phyloP scores from a whole-genome alignment of 495 filamentous ascomycete genomes.

The Corynascus novoguineensis region DNA sequence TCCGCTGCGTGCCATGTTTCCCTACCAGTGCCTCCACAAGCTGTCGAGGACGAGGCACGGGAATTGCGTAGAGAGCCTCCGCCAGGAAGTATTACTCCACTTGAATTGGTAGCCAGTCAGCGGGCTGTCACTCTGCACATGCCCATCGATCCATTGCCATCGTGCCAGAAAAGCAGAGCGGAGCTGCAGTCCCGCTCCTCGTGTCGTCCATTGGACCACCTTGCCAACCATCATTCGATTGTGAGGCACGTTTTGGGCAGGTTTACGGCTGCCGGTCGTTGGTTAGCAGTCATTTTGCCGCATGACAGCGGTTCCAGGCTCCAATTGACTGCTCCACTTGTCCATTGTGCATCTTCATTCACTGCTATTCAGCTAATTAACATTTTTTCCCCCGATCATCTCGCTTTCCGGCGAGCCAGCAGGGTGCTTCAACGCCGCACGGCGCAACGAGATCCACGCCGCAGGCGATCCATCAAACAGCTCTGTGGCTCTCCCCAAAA shows the following conservation, averaged over 20 bases:
- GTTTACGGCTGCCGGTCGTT: not conserved
- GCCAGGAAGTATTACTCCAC: not conserved
- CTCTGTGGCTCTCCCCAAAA: not conserved
- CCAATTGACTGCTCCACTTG: slow-evolving; percentile 7
- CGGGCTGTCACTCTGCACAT: not conserved
- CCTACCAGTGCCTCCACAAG: not conserved
- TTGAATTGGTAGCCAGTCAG: not conserved
- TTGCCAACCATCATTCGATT: slow-evolving; percentile 5
- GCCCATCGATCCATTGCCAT: slow-evolving; percentile 2
- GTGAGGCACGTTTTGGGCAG: not conserved
- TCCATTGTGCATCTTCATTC: not conserved
- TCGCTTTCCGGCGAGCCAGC: slow-evolving; percentile 5
- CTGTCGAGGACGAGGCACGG: too few relatives aligned
- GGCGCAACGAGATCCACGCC: slow-evolving; percentile 8
- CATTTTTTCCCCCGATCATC: not conserved
- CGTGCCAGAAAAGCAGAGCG: slow-evolving; percentile 7
- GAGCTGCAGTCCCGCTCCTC: not conserved
- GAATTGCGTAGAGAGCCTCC: too few relatives aligned
- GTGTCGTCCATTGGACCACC: slow-evolving; percentile 4
- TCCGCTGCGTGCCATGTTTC: slow-evolving; percentile 7
- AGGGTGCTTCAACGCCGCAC: slow-evolving; percentile 8
- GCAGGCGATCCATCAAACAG: not conserved
- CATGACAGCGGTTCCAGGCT: not conserved
- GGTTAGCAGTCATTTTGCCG: not conserved
- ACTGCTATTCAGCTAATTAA: too few relatives aligned